Base-by-base conservation (phyloP, 73 alveolate species). In the Paramecium bursaria region DNA sequence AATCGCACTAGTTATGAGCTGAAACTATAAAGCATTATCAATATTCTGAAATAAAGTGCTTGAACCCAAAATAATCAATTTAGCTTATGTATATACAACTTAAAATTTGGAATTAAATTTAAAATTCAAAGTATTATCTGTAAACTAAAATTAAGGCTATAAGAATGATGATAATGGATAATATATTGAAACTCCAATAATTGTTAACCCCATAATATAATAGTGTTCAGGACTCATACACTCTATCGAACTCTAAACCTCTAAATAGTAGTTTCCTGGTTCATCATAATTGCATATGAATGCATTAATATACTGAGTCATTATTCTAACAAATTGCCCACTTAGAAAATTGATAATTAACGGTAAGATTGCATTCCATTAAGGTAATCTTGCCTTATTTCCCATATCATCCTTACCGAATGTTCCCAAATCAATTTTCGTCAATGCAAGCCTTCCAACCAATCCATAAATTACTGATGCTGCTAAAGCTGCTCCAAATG, bases 151-250 rank as follows among this genome's bases (percentile, higher is more conserved):
- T 2, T 21, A 39, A 14, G 82, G 82, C 33, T 67, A 14, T 47
- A 67, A 30, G 44, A 39, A 67, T 13, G 82, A 39, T 1, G 82
- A 25, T 19, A 67, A 67, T 67, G 82, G 82, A 67, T 67, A 67
- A 67, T 67, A 67, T 5, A 67, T 42, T n/a, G 42, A 25, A 35
- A 67, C 82, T 42, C 82, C 82, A 3, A 67, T 15, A 35, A 67
- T 21, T 7, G 82, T 35, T 14, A 67, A 25, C 44, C 82, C 82
- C 82, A 67, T 67, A 6, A 39, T 39, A 17, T 39, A 39, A 27
- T 67, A 67, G 44, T 67, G 82, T 39, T 67, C 22, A 1, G 15
- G 46, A 67, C 82, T 67, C 21, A 67, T 39, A 42, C 82, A 67
- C 44, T 67, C 82, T 7, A 67, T 30, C 17, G 82, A 67, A 14